phyloP scores from a whole-genome alignment of 768 basidiomycete species.

The Auriculariales sp. region DNA sequence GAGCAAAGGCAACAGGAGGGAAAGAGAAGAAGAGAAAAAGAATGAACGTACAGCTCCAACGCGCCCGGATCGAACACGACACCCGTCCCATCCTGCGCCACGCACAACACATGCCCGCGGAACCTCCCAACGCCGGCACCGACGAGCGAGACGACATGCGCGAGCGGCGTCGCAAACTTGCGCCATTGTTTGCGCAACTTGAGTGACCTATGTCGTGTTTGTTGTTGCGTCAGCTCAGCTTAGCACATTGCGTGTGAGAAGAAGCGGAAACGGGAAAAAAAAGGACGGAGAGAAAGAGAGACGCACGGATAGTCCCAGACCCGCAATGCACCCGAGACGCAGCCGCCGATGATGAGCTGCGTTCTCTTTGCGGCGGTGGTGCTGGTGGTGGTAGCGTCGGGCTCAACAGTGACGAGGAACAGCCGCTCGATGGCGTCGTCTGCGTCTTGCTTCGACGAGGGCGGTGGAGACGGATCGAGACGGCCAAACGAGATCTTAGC shows the following conservation, averaged over 20 bases:
- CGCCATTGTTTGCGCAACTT: conserved; percentile 58
- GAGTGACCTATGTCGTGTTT: conserved; percentile 32
- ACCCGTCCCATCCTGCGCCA: conserved; percentile 68
- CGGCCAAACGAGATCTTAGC: conserved; percentile 11
- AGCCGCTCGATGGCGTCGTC: conserved; percentile 30
- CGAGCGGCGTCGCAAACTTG: conserved; percentile 53
- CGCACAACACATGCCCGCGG: conserved; percentile 53
- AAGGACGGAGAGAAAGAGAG: not conserved
- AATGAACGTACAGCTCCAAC: conserved; percentile 57
- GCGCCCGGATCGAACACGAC: conserved; percentile 63
- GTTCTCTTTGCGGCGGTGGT: too few species aligned
- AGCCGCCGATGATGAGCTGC: conserved; percentile 54
- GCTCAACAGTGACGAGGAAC: conserved; percentile 33
- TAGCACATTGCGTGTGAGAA: not conserved
- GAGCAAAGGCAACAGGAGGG: not conserved
- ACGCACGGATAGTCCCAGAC: conserved; percentile 58
- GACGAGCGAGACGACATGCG: conserved; percentile 39
- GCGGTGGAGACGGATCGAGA: conserved; percentile 7
- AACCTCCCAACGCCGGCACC: conserved; percentile 40
- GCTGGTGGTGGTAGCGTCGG: conserved; percentile 43
- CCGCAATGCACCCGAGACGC: conserved; percentile 62
- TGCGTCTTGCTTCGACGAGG: conserved; percentile 25
- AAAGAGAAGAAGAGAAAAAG: conserved; percentile 4
- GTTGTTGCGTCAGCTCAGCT: not conserved
- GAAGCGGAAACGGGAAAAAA: not conserved